Evolutionary conservation across 1,139 yeast species (phyloP), one percentile per base, ranked within the genome.

Genomic region (Zygosaccharomyces sapae): DNA sequence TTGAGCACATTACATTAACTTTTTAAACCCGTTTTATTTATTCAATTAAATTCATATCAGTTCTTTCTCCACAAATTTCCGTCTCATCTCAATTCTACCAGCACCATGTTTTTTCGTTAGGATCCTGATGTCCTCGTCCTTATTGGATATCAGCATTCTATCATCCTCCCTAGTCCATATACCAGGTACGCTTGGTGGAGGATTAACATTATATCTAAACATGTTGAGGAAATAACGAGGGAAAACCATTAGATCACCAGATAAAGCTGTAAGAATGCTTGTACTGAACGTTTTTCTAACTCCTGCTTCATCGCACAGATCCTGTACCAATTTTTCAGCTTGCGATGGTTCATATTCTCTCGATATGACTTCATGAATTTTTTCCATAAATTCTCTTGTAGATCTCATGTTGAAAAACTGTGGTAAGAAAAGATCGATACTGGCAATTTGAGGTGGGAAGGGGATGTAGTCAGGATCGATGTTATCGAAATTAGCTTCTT

Each of bases 161-260:
- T 76, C 80, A 61, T 75, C 77, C 41, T 71, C 74, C 31, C 69
- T 64, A 1, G 79, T 74, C 79, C 79, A 76, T 44, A 75, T 72
- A 34, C 79, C 79, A 13, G 74, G 68, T 16, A 70, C 70, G 46
- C 73, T 63, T 45, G 61, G 56, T 48, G 78, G 74, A 2, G 76
- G 75, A 46, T 73, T 68, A 34, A 69, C 69, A 19, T 74, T 74
- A 27, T 72, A 68, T 46, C 69, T 65, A 43, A 76, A 65, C 58
- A 74, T 75, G 44, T 70, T 59, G 44, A 71, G 63, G 48, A 76
- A 69, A 44, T 74, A 76, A 44, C 72, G 70, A 44, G 76, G 71
- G 47, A 76, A 72, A 19, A 73, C 64, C 49, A 69, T 67, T 39
- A 75, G 61, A 59, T 75, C 78, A 57, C 80, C 80, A 50, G 77